Percentiles rank a stretch among this genome's conserved stretches.
phyloP scores from a whole-genome alignment of 805 yeast species.

The Saturnispora quitensis region DNA sequence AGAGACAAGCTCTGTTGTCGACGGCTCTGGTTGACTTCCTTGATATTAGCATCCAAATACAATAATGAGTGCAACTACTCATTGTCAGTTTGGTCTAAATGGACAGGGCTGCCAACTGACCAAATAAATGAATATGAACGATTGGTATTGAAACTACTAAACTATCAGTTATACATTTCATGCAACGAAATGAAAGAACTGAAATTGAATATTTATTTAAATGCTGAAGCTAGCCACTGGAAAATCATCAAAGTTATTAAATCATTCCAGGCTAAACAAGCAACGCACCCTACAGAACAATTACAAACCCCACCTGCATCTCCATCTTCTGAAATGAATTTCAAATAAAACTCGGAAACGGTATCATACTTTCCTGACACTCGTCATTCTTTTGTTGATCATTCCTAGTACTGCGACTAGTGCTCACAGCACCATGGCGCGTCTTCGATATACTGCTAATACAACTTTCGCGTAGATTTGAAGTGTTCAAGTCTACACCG shows the following conservation, averaged over 20 bases:
- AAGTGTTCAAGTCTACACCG: background rate
- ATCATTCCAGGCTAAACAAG: background rate
- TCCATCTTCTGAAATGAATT: slow-evolving; percentile 7
- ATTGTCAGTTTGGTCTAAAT: slow-evolving; percentile 62
- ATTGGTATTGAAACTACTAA: slow-evolving; percentile 40
- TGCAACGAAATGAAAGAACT: background rate
- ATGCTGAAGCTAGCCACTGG: background rate
- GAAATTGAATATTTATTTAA: background rate
- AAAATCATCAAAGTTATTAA: background rate
- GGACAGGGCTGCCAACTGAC: slow-evolving; percentile 50
- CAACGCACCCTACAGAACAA: background rate
- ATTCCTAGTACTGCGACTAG: background rate
- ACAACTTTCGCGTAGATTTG: background rate
- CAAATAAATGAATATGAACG: slow-evolving; percentile 45
- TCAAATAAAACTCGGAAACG: background rate
- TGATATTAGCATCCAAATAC: slow-evolving; percentile 67
- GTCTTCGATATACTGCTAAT: background rate
- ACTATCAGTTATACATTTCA: slow-evolving; percentile 38
- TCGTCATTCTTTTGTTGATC: background rate
- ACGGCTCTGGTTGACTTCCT: slow-evolving; percentile 54
- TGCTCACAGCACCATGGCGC: background rate
- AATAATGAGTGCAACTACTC: slow-evolving; percentile 65
- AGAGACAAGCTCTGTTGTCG: slow-evolving; percentile 34
- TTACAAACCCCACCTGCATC: slow-evolving; percentile 16
- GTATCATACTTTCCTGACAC: background rate